Evolutionary conservation across 2,329 filamentous ascomycete genomes (phyloP), one percentile per base, ranked within the genome.

Genomic region (Pseudocercospora fijiensis): DNA sequence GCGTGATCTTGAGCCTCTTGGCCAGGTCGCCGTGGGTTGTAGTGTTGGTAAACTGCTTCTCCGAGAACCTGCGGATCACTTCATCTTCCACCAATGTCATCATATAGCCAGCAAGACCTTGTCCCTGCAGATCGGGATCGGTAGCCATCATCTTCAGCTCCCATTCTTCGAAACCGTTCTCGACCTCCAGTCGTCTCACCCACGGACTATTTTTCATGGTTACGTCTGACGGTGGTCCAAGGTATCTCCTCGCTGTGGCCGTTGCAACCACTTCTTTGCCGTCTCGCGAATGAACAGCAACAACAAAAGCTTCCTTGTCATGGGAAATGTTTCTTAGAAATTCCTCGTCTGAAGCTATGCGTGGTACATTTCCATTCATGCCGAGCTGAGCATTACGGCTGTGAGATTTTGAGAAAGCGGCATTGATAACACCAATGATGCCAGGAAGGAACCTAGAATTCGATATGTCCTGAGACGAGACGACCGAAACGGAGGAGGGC

Each of bases 91-190:
- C 58, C 16, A 58, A 20, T 13, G 56, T 58, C 57, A 69, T 62
- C 61, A 69, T 65, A 28, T 45, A 65, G 3, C 26, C 63, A 18
- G 63, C 67, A 0, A 67, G 28, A 9, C 67, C 67, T 28, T 51
- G 33, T 3, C 67, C 63, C 57, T 69, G 67, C 2, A 20, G 26
- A 2, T 37, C 18, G 9, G 64, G 51, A 37, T 60, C 18, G 2
- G 61, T 62, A 7, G 59, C 62, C 63, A 67, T 65, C 10, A 69
- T 20, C 37, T 65, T 67, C n/a, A 67, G 22, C 18, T 67, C 65
- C 61, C 60, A 69, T 51, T 69, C 67, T 27, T 64, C 65, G 10
- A 41, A 58, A 9, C 58, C 67, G 7, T 56, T n/a, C 27, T 61
- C 61, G 4, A 64, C 56, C 5, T 55, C 33, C 2, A 51, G 20